phyloP scores from a whole-genome alignment of 2,329 filamentous ascomycete genomes.

The Periconia sp. region DNA sequence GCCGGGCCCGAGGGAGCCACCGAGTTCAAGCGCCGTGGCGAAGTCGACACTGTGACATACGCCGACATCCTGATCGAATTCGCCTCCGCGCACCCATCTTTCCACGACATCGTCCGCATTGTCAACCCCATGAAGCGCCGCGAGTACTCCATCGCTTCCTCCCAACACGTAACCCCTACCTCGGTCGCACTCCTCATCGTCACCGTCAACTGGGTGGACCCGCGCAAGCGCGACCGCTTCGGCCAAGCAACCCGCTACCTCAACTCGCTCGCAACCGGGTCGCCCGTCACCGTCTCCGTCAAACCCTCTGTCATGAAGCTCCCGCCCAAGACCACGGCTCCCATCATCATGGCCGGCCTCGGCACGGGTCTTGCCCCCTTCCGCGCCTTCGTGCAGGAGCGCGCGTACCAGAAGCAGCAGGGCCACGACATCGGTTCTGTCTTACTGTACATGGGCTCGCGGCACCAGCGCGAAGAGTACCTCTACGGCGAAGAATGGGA shows the following conservation, averaged over 20 bases:
- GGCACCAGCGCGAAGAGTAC: conserved; percentile 97
- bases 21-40: conserved; percentile 89
- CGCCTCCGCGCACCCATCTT: conserved; percentile 80
- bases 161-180: conserved; percentile 88
- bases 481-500: conserved; percentile 99
- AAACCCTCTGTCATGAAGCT: conserved; percentile 99
- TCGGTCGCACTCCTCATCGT: conserved; percentile 96
- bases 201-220: conserved; percentile 93
- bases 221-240: conserved; percentile 81
- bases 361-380: conserved; percentile 98
- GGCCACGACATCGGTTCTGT: conserved; percentile 93
- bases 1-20: conserved; percentile 73
- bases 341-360: conserved; percentile 98
- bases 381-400: conserved; percentile 97
- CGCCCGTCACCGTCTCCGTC: conserved; percentile 85
- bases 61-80: conserved; percentile 90
- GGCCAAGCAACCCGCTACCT: conserved; percentile 94
- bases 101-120: conserved; percentile 86
- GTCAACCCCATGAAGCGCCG: conserved; percentile 91
- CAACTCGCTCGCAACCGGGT: conserved; percentile 71
- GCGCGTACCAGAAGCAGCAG: conserved; percentile 95
- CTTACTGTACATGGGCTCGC: conserved; percentile 92
- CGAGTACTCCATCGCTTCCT: conserved; percentile 98
- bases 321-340: conserved; percentile 81
- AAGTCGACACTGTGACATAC: conserved; percentile 89